Percentiles rank a stretch among this genome's conserved stretches.
These are phyloP conservation scores for Dactylella cylindrospora DNA, from an alignment of 2,329 filamentous ascomycete genomes.

Conservation along the genomic window DNA sequence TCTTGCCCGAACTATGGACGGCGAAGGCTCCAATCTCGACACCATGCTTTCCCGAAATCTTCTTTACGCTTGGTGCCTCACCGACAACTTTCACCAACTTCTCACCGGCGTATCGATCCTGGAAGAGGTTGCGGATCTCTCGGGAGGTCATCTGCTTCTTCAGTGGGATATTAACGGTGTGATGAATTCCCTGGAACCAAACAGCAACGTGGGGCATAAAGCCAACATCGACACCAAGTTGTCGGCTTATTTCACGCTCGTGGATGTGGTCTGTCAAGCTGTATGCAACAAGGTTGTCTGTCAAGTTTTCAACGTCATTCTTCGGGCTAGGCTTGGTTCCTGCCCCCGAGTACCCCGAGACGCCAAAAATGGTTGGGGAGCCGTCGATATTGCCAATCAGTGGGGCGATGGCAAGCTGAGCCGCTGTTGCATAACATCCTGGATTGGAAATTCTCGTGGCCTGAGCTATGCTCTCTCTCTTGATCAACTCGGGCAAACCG, in stretches of 20 bases:
- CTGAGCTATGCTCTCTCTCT: conserved; percentile 72
- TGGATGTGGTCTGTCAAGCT: conserved; percentile 91
- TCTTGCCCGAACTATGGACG: conserved; percentile 84
- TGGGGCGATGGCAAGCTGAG: conserved; percentile 84
- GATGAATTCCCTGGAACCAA: conserved; percentile 84
- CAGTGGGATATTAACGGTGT: conserved; percentile 86
- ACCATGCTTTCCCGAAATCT: conserved; percentile 80
- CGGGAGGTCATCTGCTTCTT: conserved; percentile 83
- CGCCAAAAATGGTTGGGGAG: conserved; percentile 80
- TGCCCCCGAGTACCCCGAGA: conserved; percentile 91
- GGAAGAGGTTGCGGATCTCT: conserved; percentile 90
- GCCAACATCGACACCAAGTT: conserved; percentile 72
- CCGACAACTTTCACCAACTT: conserved; percentile 90
- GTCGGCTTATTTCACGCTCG: conserved; percentile 81
- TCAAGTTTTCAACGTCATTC: conserved; percentile 82
- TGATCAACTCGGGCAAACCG: conserved; percentile 81
- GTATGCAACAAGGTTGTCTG: conserved; percentile 87
- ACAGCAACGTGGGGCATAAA: conserved; percentile 95
- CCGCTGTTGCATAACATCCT: conserved; percentile 91
- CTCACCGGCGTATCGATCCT: conserved; percentile 93
- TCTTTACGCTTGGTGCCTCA: conserved; percentile 81
- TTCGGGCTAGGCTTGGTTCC: conserved; percentile 92
- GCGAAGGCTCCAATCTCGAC: conserved; percentile 94
- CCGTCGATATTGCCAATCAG: conserved; percentile 75
- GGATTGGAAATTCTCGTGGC: conserved; percentile 86